Evolutionary conservation across 2,329 filamentous ascomycete genomes (phyloP).

Genomic region (Colletotrichum acutatum): DNA sequence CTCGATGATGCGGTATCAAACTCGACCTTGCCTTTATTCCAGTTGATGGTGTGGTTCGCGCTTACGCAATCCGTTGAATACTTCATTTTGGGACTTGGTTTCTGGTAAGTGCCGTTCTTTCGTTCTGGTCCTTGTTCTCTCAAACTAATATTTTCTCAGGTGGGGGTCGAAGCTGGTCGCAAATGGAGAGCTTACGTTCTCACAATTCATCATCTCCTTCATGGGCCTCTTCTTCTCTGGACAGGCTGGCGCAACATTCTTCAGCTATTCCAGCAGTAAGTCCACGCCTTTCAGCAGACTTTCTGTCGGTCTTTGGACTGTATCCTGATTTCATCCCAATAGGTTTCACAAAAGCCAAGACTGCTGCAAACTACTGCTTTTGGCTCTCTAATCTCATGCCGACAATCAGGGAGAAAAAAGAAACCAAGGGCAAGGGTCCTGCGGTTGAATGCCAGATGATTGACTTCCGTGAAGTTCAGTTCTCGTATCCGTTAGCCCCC

Average conservation of each 20-base stretch:
- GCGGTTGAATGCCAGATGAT: constrained; percentile 37
- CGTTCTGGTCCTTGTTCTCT: too few species aligned
- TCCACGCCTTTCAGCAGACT: neutral
- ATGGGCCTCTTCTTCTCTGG: constrained; percentile 46
- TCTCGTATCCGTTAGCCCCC: constrained; percentile 60
- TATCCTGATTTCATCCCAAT: neutral
- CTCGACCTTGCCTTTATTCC: neutral
- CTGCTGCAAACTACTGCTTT: constrained; percentile 51
- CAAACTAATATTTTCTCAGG: neutral
- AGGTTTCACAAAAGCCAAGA: constrained; percentile 53
- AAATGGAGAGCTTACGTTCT: constrained; percentile 25
- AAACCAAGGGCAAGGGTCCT: constrained; percentile 37
- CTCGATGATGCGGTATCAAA: constrained; percentile 39
- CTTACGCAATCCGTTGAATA: constrained; percentile 44
- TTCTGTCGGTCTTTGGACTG: too few species aligned
- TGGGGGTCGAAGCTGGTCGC: constrained; percentile 26
- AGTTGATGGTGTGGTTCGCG: constrained; percentile 38
- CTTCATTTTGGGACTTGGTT: constrained; percentile 47
- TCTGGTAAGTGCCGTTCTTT: constrained; percentile 43
- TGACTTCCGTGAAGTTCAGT: constrained; percentile 47
- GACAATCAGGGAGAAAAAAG: constrained; percentile 26
- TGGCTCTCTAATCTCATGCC: constrained; percentile 43
- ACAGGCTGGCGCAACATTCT: neutral
- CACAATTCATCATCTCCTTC: constrained; percentile 42
- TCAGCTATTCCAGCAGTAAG: constrained; percentile 21